A percentile compares a stretch with the other conserved stretches of the same genome.
phyloP scores from a whole-genome alignment of 495 filamentous ascomycete genomes.

The Talaromyces ruber region DNA sequence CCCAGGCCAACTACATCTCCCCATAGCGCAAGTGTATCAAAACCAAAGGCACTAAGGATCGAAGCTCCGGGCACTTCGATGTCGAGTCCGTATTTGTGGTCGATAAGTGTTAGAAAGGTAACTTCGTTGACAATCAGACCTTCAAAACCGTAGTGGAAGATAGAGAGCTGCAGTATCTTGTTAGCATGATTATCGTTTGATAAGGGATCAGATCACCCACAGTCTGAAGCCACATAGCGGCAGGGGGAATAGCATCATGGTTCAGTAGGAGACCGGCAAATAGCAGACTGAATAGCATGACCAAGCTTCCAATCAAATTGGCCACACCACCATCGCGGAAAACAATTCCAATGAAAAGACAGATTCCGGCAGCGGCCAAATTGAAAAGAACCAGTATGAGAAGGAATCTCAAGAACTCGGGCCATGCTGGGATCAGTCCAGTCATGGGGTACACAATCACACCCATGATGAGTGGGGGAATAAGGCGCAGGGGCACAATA shows the following conservation, averaged over 20 bases:
- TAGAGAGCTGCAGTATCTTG: slow-evolving; percentile 58
- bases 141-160: slow-evolving; percentile 98
- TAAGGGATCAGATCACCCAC: slow-evolving; percentile 33
- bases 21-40: slow-evolving; percentile 79
- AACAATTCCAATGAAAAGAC: slow-evolving; percentile 92
- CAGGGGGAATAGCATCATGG: slow-evolving; percentile 79
- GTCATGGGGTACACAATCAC: slow-evolving; percentile 97
- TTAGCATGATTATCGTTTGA: background rate
- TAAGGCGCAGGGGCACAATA: slow-evolving; percentile 84
- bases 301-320: slow-evolving; percentile 87
- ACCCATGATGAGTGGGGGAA: slow-evolving; percentile 96
- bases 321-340: slow-evolving; percentile 89
- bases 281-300: slow-evolving; percentile 95
- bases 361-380: slow-evolving; percentile 84
- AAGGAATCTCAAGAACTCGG: slow-evolving; percentile 85
- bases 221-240: slow-evolving; percentile 80
- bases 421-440: slow-evolving; percentile 74
- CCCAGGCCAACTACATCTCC: slow-evolving; percentile 72
- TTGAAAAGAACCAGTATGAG: slow-evolving; percentile 93
- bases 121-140: slow-evolving; percentile 97
- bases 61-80: slow-evolving; percentile 94
- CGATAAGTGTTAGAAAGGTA: slow-evolving; percentile 76
- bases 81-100: slow-evolving; percentile 89
- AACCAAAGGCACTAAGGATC: slow-evolving; percentile 90
- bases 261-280: slow-evolving; percentile 93